Percentiles rank a stretch among this genome's conserved stretches.
phyloP scores from a whole-genome alignment of 495 filamentous ascomycete species.

The Hypoxylon intermedium region DNA sequence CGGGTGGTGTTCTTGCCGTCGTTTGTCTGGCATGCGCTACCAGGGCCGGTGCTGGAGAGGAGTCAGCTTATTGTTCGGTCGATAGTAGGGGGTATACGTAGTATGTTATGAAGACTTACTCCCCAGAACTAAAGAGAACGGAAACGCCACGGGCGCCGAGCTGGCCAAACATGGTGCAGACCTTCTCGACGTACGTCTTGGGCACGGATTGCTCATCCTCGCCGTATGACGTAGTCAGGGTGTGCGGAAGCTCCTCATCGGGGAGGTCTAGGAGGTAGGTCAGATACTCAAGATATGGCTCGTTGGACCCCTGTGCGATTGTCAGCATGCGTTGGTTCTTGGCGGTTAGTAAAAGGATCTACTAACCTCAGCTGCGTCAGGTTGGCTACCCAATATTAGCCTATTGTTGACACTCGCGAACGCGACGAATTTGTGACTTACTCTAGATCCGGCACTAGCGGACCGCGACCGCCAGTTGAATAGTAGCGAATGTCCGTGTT shows the following conservation, averaged over 20 bases:
- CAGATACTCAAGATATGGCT: conserved; percentile 79
- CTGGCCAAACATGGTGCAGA: conserved; percentile 69
- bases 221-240: conserved; percentile 80
- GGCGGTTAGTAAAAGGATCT: neutral
- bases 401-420: neutral
- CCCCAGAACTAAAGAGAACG: conserved; percentile 75
- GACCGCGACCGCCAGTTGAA: conserved; percentile 51
- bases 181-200: conserved; percentile 65
- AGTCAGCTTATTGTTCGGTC: conserved; percentile 4
- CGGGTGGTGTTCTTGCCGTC: conserved; percentile 69
- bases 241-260: conserved; percentile 66
- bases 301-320: conserved; percentile 56
- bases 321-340: conserved; percentile 43
- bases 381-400: conserved; percentile 32
- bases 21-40: conserved; percentile 69
- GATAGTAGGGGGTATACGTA: neutral
- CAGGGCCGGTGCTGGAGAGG: conserved; percentile 61
- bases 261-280: conserved; percentile 58
- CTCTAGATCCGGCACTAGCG: conserved; percentile 49
- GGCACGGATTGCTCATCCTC: conserved; percentile 82
- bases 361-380: conserved; percentile 28
- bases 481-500: conserved; percentile 54
- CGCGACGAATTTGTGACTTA: conserved; percentile 9
- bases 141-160: conserved; percentile 80
- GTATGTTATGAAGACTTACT: conserved; percentile 56